Percentiles rank a stretch among this genome's conserved stretches.
phyloP scores from a whole-genome alignment of 139 green algal genomes.

The Desmodesmus armatus region DNA sequence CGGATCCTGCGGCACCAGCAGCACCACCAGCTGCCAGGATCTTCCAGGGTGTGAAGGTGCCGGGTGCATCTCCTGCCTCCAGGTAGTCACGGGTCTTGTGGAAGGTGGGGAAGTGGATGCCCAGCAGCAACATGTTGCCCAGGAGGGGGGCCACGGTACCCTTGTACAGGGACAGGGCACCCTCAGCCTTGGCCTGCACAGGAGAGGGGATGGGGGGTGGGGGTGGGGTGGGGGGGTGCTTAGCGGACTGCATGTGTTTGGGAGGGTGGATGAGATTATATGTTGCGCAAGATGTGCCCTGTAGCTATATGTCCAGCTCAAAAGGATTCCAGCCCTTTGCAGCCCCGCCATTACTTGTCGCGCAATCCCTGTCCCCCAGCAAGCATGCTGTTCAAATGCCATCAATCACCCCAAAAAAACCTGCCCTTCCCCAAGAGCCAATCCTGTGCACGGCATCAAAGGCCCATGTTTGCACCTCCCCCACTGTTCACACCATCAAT shows the following conservation, averaged over 20 bases:
- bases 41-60: constrained; percentile 40
- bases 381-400: background rate
- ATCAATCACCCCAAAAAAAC: background rate
- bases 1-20: constrained; percentile 47
- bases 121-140: constrained; percentile 59
- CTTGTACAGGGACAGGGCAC: constrained; percentile 52
- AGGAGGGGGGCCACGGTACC: constrained; percentile 53
- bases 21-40: constrained; percentile 50
- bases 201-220: background rate
- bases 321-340: too few relatives aligned
- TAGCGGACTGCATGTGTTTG: background rate
- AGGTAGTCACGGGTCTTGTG: constrained; percentile 38
- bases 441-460: background rate
- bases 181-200: constrained; percentile 34
- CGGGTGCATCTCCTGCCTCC: constrained; percentile 16
- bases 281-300: background rate
- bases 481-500: background rate
- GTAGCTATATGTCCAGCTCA: too few relatives aligned
- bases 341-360: too few relatives aligned
- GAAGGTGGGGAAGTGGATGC: constrained; percentile 61
- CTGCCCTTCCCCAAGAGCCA: background rate
- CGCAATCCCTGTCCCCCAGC: background rate
- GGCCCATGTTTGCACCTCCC: background rate
- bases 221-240: background rate
- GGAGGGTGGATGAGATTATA: background rate